Percentiles rank a stretch among this genome's conserved stretches.
Evolutionary conservation across 2,329 filamentous ascomycete genomes (phyloP).

Genomic region (Hypoxylon sp.): DNA sequence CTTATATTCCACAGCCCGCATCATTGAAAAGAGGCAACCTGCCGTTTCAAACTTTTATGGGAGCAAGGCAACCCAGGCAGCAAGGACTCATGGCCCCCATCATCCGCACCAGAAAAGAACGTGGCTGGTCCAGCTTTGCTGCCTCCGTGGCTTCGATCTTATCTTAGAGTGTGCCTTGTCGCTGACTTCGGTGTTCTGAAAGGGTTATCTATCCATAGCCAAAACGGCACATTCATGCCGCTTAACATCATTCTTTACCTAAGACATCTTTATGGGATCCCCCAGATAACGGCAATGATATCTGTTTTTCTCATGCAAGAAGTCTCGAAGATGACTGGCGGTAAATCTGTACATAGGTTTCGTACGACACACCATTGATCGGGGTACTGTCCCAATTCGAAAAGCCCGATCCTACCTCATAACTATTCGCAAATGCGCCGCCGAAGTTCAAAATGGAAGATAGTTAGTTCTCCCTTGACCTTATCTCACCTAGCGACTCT

Average conservation of each 20-base stretch:
- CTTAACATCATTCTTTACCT: neutral
- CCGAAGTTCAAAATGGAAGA: neutral
- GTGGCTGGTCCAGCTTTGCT: constrained; percentile 1
- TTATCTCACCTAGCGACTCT: neutral
- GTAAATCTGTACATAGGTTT: neutral
- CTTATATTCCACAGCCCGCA: constrained; percentile 4
- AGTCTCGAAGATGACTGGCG: neutral
- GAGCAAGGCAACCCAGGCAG: constrained; percentile 22
- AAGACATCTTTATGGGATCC: neutral
- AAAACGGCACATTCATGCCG: neutral
- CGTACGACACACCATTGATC: constrained; percentile 7
- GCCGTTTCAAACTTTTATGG: neutral
- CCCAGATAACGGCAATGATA: neutral
- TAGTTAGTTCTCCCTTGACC: no score
- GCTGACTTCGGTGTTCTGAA: neutral
- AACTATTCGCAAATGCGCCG: neutral
- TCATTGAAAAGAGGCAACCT: constrained; percentile 13
- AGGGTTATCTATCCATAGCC: neutral
- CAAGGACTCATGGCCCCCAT: neutral
- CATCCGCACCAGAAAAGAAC: neutral
- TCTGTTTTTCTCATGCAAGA: neutral
- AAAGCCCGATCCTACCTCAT: neutral
- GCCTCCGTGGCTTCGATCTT: constrained; percentile 6
- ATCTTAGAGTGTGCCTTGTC: neutral
- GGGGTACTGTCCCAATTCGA: neutral